Evolutionary conservation across 768 basidiomycete species (phyloP).

Genomic region (Sarcomyxa edulis): DNA sequence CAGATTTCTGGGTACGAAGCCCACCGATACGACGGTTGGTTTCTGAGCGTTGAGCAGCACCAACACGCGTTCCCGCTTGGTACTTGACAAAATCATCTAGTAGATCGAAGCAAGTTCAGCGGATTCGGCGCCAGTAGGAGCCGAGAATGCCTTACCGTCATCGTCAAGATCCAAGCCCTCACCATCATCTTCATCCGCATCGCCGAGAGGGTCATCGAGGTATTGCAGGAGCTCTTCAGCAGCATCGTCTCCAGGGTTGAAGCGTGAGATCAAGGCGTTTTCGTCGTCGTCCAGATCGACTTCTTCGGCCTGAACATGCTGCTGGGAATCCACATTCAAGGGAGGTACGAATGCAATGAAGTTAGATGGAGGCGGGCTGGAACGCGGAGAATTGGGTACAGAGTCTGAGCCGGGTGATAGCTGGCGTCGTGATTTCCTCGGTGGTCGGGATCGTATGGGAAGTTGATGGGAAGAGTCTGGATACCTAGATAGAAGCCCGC

Average conservation of each 20-base stretch:
- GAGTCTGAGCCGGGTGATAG: not conserved
- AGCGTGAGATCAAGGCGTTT: not conserved
- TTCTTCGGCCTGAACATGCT: conserved; percentile 5
- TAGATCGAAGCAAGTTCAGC: not conserved
- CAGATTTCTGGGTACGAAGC: conserved; percentile 16
- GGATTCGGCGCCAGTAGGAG: not conserved
- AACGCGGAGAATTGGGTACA: no score
- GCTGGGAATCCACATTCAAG: no score
- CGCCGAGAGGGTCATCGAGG: not conserved
- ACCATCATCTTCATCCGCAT: not conserved
- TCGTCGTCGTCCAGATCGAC: conserved; percentile 8
- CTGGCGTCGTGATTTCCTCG: not conserved
- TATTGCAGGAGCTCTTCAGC: conserved; percentile 1
- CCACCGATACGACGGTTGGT: conserved; percentile 17
- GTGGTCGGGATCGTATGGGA: not conserved
- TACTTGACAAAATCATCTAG: conserved; percentile 7
- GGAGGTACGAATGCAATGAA: no score
- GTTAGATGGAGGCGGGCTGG: no score
- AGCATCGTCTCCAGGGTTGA: not conserved
- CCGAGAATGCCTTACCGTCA: not conserved
- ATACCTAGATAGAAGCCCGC: not conserved
- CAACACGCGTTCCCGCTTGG: conserved; percentile 10
- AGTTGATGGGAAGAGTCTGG: not conserved
- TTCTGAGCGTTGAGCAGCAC: conserved; percentile 16
- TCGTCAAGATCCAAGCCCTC: not conserved